phyloP scores from a whole-genome alignment of 345 rosid genomes.

The Citrus inodora region DNA sequence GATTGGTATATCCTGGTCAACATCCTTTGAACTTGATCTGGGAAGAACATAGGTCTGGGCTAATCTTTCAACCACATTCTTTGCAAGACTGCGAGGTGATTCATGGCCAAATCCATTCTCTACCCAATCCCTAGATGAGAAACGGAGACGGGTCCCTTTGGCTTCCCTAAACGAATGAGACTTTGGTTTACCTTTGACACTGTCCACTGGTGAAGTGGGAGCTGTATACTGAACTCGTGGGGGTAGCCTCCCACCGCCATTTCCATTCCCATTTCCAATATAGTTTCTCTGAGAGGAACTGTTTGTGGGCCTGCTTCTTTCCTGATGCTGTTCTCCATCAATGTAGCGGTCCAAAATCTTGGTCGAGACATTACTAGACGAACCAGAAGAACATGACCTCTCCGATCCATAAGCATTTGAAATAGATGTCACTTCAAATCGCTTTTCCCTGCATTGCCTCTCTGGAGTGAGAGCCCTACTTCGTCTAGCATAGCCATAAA shows the following conservation, averaged over 20 bases:
- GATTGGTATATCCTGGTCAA: constrained; percentile 50
- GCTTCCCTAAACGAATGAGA: constrained; percentile 75
- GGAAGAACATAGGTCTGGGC: constrained; percentile 49
- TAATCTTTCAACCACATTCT: constrained; percentile 81
- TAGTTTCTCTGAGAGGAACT: constrained; percentile 36
- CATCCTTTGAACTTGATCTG: constrained; percentile 46
- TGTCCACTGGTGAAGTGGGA: constrained; percentile 65
- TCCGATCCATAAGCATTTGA: constrained; percentile 27
- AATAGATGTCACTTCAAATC: constrained; percentile 31
- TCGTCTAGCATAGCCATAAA: constrained; percentile 23
- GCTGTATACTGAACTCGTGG: constrained; percentile 60
- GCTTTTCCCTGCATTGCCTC: constrained; percentile 48
- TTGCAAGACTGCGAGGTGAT: constrained; percentile 82
- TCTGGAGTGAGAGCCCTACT: constrained; percentile 50
- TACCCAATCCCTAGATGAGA: constrained; percentile 55
- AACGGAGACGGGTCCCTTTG: constrained; percentile 41
- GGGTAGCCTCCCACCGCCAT: constrained; percentile 50
- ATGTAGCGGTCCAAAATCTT: constrained; percentile 87
- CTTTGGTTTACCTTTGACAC: constrained; percentile 44
- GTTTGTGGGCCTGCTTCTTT: constrained; percentile 46
- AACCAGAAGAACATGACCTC: constrained; percentile 34
- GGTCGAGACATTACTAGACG: constrained; percentile 65
- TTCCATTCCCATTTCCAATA: constrained; percentile 38
- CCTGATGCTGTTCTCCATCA: constrained; percentile 86
- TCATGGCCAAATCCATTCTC: constrained; percentile 64